A percentile compares a stretch with the other conserved stretches of the same genome.
phyloP scores from a whole-genome alignment of 2,329 filamentous ascomycete genomes.

The Madurella mycetomatis region DNA sequence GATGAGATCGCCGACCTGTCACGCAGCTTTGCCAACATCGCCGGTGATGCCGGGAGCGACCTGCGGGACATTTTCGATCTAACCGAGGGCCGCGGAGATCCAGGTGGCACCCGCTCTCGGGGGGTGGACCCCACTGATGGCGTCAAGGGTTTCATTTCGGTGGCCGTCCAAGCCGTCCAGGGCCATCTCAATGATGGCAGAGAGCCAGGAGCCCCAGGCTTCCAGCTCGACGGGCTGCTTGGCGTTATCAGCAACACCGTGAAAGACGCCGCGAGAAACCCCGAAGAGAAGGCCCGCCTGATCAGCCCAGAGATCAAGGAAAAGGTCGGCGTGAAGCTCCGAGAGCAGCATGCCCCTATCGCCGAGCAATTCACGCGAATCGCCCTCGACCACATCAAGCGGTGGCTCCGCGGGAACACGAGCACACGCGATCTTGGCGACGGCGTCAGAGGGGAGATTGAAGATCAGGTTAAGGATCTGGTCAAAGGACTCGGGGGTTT shows the following conservation, averaged over 20 bases:
- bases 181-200: conserved; percentile 36
- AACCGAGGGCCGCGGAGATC: conserved; percentile 32
- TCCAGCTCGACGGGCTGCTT: conserved; percentile 41
- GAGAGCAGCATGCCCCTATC: conserved; percentile 40
- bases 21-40: conserved; percentile 37
- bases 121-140: conserved; percentile 25
- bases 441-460: conserved; percentile 41
- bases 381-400: conserved; percentile 44
- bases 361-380: conserved; percentile 44
- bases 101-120: conserved; percentile 24
- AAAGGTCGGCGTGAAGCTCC: conserved; percentile 37
- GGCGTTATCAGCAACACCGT: conserved; percentile 40
- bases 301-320: conserved; percentile 47
- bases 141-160: conserved; percentile 37
- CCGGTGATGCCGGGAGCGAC: conserved; percentile 40
- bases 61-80: conserved; percentile 42
- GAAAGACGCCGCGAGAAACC: conserved; percentile 42
- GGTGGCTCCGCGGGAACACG: conserved; percentile 41
- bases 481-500: conserved; percentile 41
- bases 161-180: conserved; percentile 39
- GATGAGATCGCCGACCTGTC: conserved; percentile 41
- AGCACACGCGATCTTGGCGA: conserved; percentile 40
- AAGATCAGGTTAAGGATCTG: conserved; percentile 41
- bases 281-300: conserved; percentile 42
- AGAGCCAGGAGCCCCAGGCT: conserved; percentile 26